Base-by-base conservation (phyloP, 2,329 filamentous ascomycete genomes). In the Gyromitra esculenta region DNA sequence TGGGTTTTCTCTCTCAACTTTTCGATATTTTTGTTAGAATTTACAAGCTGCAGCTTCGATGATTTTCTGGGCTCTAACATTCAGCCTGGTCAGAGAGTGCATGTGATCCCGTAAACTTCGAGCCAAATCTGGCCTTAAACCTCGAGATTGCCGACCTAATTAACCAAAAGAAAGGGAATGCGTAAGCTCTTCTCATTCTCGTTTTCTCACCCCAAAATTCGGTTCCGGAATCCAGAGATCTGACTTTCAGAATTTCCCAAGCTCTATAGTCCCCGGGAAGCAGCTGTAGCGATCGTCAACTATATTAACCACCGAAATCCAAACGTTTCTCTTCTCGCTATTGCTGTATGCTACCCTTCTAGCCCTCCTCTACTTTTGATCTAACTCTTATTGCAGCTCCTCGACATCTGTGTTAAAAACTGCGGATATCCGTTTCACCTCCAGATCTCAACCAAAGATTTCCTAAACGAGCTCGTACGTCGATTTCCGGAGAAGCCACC, bases 371-470 rank as follows among this genome's bases (percentile, higher is more conserved):
- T 63, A 65, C 43, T 54, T 70, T 31, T 54, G 73, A 80, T 78
- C 80, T 79, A 57, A 70, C 57, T 48, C 45, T 65, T 65, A 31
- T 37, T 82, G 74, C 81, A 91, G 85, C 89, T 99, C 80, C 92
- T 99, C 83, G 96, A 99, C 84, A 98, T 98, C 79, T 98, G 96
- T 84, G 96, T 98, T 84, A 99, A 99, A 87, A 99, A 99, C 86
- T 99, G 96, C 87, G 96, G 96, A 81, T 99, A 99, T 83, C 94
- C 96, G 0, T 99, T 99, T 84, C 96, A 99, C 83, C 90, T 99
- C 75, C 96, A 99, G 85, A 97, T 99, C 83, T 94, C 92, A 84
- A 98, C 96, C 80, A 99, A 99, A 84, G 96, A 99, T 82, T 99
- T 99, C 81, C 90, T 99, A 81, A 99, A 99, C 85, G 96, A 99